Percentiles rank a stretch among this genome's conserved stretches.
Evolutionary conservation across 1,284 basidiomycete species (phyloP).

Genomic region (Gomphus sp.): DNA sequence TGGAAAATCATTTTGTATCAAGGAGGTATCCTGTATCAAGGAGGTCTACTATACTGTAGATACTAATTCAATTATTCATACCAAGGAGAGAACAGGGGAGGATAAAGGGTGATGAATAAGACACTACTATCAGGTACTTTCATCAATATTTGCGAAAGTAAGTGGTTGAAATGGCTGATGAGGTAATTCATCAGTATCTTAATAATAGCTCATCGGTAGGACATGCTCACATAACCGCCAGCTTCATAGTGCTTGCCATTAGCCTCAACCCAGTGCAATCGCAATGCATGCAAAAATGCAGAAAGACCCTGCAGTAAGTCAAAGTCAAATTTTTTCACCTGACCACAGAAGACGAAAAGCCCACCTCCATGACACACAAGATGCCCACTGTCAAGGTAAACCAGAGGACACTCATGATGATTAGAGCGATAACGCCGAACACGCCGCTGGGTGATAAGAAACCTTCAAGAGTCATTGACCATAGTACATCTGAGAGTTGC

Average conservation of each 20-base stretch:
- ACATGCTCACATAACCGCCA: slow-evolving; percentile 66
- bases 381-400: slow-evolving; percentile 69
- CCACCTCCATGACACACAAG: slow-evolving; percentile 89
- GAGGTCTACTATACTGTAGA: no score
- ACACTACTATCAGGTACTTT: neutral
- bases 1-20: no score
- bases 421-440: slow-evolving; percentile 49
- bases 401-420: slow-evolving; percentile 73
- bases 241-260: slow-evolving; percentile 97
- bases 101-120: neutral
- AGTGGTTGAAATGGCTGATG: slow-evolving; percentile 8
- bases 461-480: slow-evolving; percentile 71
- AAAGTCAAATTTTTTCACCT: slow-evolving; percentile 9
- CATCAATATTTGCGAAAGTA: slow-evolving; percentile 6
- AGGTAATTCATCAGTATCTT: neutral
- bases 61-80: neutral
- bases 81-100: neutral
- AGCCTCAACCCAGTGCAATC: slow-evolving; percentile 96
- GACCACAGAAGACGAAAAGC: neutral
- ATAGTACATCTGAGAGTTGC: slow-evolving; percentile 93
- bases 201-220: neutral
- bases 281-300: slow-evolving; percentile 92
- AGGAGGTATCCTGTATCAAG: no score
- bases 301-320: slow-evolving; percentile 61
- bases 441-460: slow-evolving; percentile 51